Evolutionary conservation across 306 rosid species (phyloP), one percentile per base, ranked within the genome.

Genomic region (Cucurbita maxima): DNA sequence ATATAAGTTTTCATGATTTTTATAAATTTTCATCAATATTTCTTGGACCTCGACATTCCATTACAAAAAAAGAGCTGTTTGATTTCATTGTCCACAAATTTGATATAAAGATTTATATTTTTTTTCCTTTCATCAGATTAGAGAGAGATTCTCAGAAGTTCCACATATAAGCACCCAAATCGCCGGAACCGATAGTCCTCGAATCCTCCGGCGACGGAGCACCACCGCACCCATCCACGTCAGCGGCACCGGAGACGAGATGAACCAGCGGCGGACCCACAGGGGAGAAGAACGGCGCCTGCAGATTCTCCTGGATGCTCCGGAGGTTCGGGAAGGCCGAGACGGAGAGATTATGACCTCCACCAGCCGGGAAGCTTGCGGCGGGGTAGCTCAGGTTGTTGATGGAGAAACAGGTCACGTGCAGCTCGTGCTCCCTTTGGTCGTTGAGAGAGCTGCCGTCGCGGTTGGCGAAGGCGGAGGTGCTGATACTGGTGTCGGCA

Each of bases 331-430:
- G 99, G 50, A 95, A 89, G 4, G 87, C 87, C 0, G 95, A 79
- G 20, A 16, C 50, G 20, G 58, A 14, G 60, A 19, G 18, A 19
- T 13, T 41, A 40, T 5, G 3, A 2, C 76, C 1, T 1, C 14
- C 10, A 4, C 64, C 10, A 59, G 60, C 10, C 12, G 57, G 20
- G 74, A 77, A 15, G 55, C 55, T 73, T 81, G 67, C 10, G 74
- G 63, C 40, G 56, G 77, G 69, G 84, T 40, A 34, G 52, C 5
- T 14, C 58, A 44, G 67, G 34, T 73, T 73, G 81, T 89, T 73
- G 76, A 68, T 95, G 99, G 99, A 95, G 99, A 95, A 95, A 89
- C 99, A 95, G 99, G 99, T 86, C 99, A 95, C 97, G 99, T 95
- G 73, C 73, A 40, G 58, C 72, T 67, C 56, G 56, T 67, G 96